Conservation (phyloP, 495 filamentous ascomycete species). For the Lasiosphaeria miniovina region DNA sequence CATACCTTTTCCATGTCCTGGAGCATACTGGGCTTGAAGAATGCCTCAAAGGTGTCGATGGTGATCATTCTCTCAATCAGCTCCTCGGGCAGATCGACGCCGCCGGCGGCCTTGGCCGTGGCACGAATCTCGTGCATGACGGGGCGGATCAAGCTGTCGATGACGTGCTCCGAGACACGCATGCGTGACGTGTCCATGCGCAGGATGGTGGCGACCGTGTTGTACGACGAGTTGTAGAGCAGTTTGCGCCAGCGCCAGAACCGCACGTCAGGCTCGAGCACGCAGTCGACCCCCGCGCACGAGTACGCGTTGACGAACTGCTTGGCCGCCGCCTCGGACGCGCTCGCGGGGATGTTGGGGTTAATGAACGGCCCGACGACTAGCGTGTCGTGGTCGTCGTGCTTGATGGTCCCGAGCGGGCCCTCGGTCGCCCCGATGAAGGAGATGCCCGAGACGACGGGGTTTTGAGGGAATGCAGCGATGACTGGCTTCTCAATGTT, state of each 20-base stretch:
- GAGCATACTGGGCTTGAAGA: conserved; percentile 46
- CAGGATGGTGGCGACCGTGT: conserved; percentile 45
- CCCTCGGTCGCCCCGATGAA: conserved; percentile 51
- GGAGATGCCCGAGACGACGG: conserved; percentile 51
- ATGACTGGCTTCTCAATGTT: conserved; percentile 59
- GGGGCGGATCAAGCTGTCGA: conserved; percentile 23
- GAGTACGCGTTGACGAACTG: conserved; percentile 42
- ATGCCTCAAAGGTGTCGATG: conserved; percentile 37
- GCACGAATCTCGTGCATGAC: conserved; percentile 24
- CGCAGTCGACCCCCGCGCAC: conserved; percentile 23
- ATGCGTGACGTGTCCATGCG: conserved; percentile 45
- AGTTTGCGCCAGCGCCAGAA: conserved; percentile 50
- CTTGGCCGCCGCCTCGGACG: conserved; percentile 28
- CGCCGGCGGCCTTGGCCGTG: conserved; percentile 20
- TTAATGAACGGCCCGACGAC: conserved; percentile 47
- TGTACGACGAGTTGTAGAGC: conserved; percentile 49
- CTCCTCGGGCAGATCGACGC: conserved; percentile 33
- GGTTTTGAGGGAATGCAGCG: conserved; percentile 47
- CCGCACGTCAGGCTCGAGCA: conserved; percentile 35
- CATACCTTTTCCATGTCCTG: conserved; percentile 40
- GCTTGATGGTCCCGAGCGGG: conserved; percentile 41
- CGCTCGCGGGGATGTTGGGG: conserved; percentile 9
- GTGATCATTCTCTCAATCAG: conserved; percentile 35
- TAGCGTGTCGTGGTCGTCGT: conserved; percentile 40
- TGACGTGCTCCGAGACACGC: conserved; percentile 21